A percentile compares a stretch with the other conserved stretches of the same genome.
phyloP scores from a whole-genome alignment of 176 grass and related monocot species.

The Guadua angustifolia region DNA sequence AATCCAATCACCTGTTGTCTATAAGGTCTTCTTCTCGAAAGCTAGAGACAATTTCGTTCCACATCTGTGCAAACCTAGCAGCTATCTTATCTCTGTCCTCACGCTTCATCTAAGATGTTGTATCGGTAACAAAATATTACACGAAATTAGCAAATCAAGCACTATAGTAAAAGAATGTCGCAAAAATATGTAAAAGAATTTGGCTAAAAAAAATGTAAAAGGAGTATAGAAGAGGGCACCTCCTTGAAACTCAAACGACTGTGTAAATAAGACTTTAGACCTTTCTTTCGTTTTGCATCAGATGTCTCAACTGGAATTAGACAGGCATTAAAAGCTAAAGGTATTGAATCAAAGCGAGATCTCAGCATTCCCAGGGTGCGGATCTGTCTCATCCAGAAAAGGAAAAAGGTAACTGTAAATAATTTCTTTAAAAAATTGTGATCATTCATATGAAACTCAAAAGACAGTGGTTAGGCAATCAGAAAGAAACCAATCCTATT shows the following conservation, averaged over 20 bases:
- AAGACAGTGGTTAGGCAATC: slow-evolving; percentile 10
- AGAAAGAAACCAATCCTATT: slow-evolving; percentile 29
- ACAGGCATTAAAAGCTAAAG: slow-evolving; percentile 68
- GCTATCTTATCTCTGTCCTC: slow-evolving; percentile 58
- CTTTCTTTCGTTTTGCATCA: slow-evolving; percentile 66
- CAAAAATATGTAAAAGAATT: slow-evolving; percentile 31
- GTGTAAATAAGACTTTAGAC: slow-evolving; percentile 77
- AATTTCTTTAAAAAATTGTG: slow-evolving; percentile 29
- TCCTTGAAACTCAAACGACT: slow-evolving; percentile 66
- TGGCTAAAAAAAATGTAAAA: slow-evolving; percentile 19
- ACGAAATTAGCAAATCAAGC: slow-evolving; percentile 36
- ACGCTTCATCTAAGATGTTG: slow-evolving; percentile 54
- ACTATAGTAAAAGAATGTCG: slow-evolving; percentile 31
- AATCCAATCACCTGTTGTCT: slow-evolving; percentile 63
- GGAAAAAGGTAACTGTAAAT: slow-evolving; percentile 25
- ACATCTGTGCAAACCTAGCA: slow-evolving; percentile 97
- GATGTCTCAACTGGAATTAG: slow-evolving; percentile 75
- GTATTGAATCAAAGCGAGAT: slow-evolving; percentile 87
- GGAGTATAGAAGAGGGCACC: slow-evolving; percentile 50
- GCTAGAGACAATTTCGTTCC: slow-evolving; percentile 88
- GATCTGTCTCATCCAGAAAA: slow-evolving; percentile 68
- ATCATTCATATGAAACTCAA: slow-evolving; percentile 35
- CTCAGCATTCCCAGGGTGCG: slow-evolving; percentile 86
- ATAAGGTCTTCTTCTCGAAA: slow-evolving; percentile 95
- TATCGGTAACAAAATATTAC: slow-evolving; percentile 33